Percentiles rank a stretch among this genome's conserved stretches.
These are phyloP conservation scores for Phytophthora tubulina DNA, from an alignment of 352 stramenopile genomes.

Conservation along the genomic window DNA sequence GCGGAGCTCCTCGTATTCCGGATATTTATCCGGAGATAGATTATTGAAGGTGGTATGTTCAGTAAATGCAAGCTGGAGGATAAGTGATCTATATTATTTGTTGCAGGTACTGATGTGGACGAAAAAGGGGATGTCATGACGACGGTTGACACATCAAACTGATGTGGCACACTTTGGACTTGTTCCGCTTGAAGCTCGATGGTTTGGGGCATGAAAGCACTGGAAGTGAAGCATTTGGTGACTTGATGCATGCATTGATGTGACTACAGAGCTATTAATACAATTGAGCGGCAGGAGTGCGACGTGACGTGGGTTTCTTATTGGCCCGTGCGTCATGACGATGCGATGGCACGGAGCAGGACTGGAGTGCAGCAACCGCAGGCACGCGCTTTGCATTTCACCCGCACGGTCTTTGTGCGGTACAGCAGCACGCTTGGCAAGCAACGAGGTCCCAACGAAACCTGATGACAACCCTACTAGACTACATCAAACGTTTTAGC, in stretches of 20 bases:
- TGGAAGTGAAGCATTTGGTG: neutral
- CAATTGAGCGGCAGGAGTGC: constrained; percentile 7
- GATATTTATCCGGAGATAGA: neutral
- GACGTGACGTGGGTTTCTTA: constrained; percentile 21
- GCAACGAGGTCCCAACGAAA: constrained; percentile 3
- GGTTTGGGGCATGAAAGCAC: neutral
- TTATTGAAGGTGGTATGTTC: neutral
- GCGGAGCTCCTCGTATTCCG: constrained; percentile 7
- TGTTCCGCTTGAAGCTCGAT: neutral
- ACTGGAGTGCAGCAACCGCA: constrained; percentile 31
- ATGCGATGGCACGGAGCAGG: constrained; percentile 21
- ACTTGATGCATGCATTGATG: neutral
- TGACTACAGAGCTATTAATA: neutral
- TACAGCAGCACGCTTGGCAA: constrained; percentile 35
- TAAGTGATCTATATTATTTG: constrained; percentile 9
- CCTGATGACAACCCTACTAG: neutral
- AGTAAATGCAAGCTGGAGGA: neutral
- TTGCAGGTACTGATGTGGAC: constrained; percentile 15
- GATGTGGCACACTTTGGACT: neutral
- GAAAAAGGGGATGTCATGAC: constrained; percentile 19
- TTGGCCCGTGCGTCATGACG: constrained; percentile 31
- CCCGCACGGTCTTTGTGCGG: constrained; percentile 34
- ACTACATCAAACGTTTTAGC: neutral
- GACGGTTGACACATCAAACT: constrained; percentile 12
- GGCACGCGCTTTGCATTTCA: constrained; percentile 39